These are phyloP conservation scores for Starmerella stellata DNA, from an alignment of 805 yeast genomes.

Conservation along the genomic window DNA sequence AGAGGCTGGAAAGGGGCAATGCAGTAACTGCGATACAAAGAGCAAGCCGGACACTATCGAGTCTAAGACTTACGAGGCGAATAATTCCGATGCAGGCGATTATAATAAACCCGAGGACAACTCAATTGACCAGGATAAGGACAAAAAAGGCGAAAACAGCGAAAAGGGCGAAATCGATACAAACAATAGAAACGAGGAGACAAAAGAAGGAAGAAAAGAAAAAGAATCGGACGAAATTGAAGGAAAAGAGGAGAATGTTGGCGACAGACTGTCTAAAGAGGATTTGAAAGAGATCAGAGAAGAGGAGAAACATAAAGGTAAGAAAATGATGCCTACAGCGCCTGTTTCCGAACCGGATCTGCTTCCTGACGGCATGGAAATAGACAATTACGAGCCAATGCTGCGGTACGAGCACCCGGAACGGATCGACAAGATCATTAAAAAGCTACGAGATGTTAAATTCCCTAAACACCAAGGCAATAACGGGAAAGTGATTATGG, in stretches of 20 bases:
- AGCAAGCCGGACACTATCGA: not conserved
- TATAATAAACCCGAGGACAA: not conserved
- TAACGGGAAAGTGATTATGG: conserved; percentile 77
- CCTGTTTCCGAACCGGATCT: not conserved
- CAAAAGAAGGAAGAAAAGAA: not conserved
- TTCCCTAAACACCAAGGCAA: conserved; percentile 77
- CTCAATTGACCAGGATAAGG: not conserved
- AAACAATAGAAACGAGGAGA: not conserved
- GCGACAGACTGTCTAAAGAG: not conserved
- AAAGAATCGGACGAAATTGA: no score
- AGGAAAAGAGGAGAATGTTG: not conserved
- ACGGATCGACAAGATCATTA: conserved; percentile 15
- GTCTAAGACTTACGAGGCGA: not conserved
- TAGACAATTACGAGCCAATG: conserved; percentile 9
- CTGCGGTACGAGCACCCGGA: conserved; percentile 14
- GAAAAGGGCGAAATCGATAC: not conserved
- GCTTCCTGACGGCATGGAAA: conserved; percentile 2
- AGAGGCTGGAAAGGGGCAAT: no score
- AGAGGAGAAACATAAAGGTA: not conserved
- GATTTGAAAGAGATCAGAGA: not conserved
- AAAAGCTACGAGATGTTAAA: conserved; percentile 31
- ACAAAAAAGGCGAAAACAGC: not conserved
- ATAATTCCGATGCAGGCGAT: not conserved
- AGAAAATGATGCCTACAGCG: not conserved
- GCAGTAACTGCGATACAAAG: no score